Percentiles rank a stretch among this genome's conserved stretches.
These are phyloP conservation scores for Gossypioides kirkii DNA, from an alignment of 345 rosid genomes.

Conservation along the genomic window DNA sequence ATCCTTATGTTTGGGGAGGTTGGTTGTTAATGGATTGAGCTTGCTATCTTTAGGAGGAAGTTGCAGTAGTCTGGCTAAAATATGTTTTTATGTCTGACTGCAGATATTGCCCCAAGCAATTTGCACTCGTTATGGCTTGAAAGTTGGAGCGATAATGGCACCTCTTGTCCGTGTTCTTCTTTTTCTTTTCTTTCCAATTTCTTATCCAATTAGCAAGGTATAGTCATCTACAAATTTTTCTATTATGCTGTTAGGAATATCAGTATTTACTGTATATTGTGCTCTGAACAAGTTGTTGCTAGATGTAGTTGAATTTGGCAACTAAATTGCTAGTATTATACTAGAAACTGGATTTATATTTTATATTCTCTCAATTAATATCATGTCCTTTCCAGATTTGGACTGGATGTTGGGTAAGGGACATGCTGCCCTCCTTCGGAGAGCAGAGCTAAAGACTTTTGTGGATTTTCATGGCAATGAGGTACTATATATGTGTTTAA, in stretches of 20 bases:
- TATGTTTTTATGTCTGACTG: conserved; percentile 12
- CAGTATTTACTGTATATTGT: neutral
- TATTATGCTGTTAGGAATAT: neutral
- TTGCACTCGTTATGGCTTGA: conserved; percentile 89
- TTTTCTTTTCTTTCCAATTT: conserved; percentile 62
- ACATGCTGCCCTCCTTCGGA: conserved; percentile 74
- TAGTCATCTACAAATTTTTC: neutral
- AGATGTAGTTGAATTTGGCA: neutral
- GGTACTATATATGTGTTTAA: conserved; percentile 30
- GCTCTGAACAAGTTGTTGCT: conserved; percentile 12
- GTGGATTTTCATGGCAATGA: conserved; percentile 86
- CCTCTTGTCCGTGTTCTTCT: conserved; percentile 80
- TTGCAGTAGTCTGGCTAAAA: conserved; percentile 2
- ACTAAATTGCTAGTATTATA: neutral
- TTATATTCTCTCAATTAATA: conserved; percentile 6
- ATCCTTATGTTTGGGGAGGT: conserved; percentile 91
- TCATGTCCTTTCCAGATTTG: conserved; percentile 44
- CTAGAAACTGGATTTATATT: neutral
- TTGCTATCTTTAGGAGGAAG: neutral
- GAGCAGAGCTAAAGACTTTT: conserved; percentile 96
- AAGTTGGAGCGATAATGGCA: conserved; percentile 79
- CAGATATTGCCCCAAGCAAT: conserved; percentile 93
- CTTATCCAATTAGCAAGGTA: conserved; percentile 98
- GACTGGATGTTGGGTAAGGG: conserved; percentile 99
- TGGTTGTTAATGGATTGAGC: neutral